These are phyloP conservation scores for Hypoxylon sp. DNA, from an alignment of 2,329 filamentous ascomycete genomes.

Conservation along the genomic window DNA sequence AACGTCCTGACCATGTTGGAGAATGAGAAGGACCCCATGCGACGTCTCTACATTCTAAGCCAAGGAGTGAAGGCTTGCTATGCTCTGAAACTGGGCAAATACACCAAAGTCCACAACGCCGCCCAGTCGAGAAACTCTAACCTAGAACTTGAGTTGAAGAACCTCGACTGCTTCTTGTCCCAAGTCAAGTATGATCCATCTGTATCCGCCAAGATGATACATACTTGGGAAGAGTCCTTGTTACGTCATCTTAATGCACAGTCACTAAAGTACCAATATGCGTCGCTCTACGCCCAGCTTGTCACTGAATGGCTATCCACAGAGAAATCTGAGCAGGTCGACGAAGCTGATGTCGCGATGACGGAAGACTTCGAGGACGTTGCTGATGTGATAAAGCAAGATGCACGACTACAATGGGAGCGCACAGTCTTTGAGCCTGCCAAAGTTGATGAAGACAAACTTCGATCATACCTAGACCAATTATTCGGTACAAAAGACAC, in stretches of 20 bases:
- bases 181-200: slow-evolving; percentile 61
- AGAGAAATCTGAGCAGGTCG: slow-evolving; percentile 45
- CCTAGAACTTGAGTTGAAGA: slow-evolving; percentile 56
- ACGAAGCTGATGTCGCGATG: slow-evolving; percentile 47
- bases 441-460: slow-evolving; percentile 56
- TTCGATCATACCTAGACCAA: slow-evolving; percentile 58
- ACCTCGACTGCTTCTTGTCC: slow-evolving; percentile 59
- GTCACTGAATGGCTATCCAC: slow-evolving; percentile 64
- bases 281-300: slow-evolving; percentile 62
- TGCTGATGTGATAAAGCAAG: slow-evolving; percentile 59
- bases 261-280: slow-evolving; percentile 61
- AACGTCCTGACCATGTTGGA: slow-evolving; percentile 52
- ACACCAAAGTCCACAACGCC: slow-evolving; percentile 46
- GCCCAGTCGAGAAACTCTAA: slow-evolving; percentile 47
- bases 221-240: slow-evolving; percentile 56
- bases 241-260: slow-evolving; percentile 59
- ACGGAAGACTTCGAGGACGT: slow-evolving; percentile 59
- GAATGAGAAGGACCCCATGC: slow-evolving; percentile 47
- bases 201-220: slow-evolving; percentile 55
- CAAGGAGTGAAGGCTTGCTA: slow-evolving; percentile 58
- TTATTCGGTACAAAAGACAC: slow-evolving; percentile 58
- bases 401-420: slow-evolving; percentile 62
- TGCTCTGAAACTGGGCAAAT: slow-evolving; percentile 52
- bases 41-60: slow-evolving; percentile 55
- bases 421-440: slow-evolving; percentile 60